phyloP scores from a whole-genome alignment of 108 stramenopile genomes.

The Discostella pseudostelligera region DNA sequence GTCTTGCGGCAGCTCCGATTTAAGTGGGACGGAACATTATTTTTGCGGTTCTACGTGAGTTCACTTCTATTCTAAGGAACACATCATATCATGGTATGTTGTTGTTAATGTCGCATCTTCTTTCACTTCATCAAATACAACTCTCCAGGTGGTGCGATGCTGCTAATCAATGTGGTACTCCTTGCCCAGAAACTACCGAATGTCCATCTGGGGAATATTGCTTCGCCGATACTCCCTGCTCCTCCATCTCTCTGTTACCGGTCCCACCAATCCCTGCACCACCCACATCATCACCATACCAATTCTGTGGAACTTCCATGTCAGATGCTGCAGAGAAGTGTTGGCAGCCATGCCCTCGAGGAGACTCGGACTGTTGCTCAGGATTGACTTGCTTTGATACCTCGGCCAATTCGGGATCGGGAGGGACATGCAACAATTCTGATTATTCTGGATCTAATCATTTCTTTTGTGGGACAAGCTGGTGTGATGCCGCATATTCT shows the following conservation, averaged over 20 bases:
- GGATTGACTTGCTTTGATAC: constrained; percentile 42
- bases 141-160: constrained; percentile 37
- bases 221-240: constrained; percentile 37
- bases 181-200: constrained; percentile 25
- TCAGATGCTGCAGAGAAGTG: constrained; percentile 27
- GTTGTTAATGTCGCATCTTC: no score
- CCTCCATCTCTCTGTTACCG: not conserved
- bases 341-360: constrained; percentile 47
- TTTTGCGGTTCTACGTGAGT: constrained; percentile 25
- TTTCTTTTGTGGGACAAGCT: constrained; percentile 78
- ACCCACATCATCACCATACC: constrained; percentile 3
- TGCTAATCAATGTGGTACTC: constrained; percentile 26
- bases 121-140: not conserved
- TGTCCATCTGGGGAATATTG: constrained; percentile 21
- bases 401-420: not conserved
- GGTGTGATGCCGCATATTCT: constrained; percentile 72
- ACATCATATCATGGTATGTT: not conserved
- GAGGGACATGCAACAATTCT: constrained; percentile 1
- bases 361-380: constrained; percentile 33
- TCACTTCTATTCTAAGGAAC: not conserved
- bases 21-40: constrained; percentile 16
- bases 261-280: constrained; percentile 4
- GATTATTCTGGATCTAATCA: constrained; percentile 47
- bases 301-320: constrained; percentile 27
- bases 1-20: constrained; percentile 12